Evolutionary conservation across 1,284 basidiomycete genomes (phyloP).

Genomic region (Cutaneotrichosporon spelunceum): DNA sequence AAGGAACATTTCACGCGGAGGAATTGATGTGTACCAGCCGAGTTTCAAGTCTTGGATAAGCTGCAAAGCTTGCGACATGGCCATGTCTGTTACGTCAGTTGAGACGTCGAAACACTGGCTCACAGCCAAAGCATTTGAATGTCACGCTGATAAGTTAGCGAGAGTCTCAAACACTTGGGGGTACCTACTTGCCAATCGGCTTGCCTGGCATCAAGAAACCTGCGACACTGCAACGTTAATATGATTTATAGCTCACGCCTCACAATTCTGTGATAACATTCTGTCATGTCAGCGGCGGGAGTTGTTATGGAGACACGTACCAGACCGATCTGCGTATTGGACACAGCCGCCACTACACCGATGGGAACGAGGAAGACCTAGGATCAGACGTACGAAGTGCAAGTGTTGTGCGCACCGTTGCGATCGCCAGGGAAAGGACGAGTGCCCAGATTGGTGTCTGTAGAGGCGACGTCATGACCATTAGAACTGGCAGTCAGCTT

Average conservation of each 20-base stretch:
- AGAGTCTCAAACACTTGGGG: neutral
- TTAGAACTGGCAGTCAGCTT: conserved; percentile 35
- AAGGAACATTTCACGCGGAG: conserved; percentile 54
- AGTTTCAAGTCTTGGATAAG: conserved; percentile 55
- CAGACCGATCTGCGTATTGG: conserved; percentile 54
- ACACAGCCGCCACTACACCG: conserved; percentile 56
- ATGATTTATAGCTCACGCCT: conserved; percentile 7
- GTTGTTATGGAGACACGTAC: conserved; percentile 27
- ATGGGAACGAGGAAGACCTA: conserved; percentile 49
- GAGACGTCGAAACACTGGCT: conserved; percentile 19
- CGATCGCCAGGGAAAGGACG: conserved; percentile 53
- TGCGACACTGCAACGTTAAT: conserved; percentile 40
- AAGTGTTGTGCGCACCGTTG: conserved; percentile 34
- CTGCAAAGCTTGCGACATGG: conserved; percentile 51
- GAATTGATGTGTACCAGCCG: conserved; percentile 51
- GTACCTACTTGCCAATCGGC: conserved; percentile 54
- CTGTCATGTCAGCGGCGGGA: conserved; percentile 18
- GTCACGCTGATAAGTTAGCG: conserved; percentile 39
- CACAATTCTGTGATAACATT: conserved; percentile 56
- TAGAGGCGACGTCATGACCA: conserved; percentile 53
- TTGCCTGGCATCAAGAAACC: conserved; percentile 56
- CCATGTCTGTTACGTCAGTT: conserved; percentile 48
- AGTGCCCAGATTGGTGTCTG: conserved; percentile 56
- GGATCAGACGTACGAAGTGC: conserved; percentile 7
- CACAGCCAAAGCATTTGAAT: conserved; percentile 51